Evolutionary conservation across 2,329 filamentous ascomycete genomes (phyloP).

Genomic region (Paracoccidioides lutzii): DNA sequence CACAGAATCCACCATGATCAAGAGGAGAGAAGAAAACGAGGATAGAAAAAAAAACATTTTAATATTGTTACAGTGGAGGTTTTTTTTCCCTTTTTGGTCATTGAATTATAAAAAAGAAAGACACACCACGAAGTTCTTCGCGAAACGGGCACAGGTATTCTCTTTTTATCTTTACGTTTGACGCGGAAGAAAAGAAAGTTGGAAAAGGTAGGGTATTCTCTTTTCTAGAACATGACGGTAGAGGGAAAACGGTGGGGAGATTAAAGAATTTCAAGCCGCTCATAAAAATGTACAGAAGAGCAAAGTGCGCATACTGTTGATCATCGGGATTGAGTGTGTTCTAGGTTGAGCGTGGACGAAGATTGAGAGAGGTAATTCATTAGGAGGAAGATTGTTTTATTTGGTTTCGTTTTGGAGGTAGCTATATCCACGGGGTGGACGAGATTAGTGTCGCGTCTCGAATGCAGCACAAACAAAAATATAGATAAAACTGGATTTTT

Average conservation of each 20-base stretch:
- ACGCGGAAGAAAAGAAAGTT: no score
- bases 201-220: neutral
- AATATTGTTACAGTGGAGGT: neutral
- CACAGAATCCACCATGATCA: no score
- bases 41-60: neutral
- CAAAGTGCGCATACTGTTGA: neutral
- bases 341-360: conserved; percentile 13
- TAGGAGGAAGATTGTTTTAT: conserved; percentile 10
- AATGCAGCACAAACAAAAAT: no score
- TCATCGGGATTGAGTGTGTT: neutral
- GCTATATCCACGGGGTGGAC: conserved; percentile 10
- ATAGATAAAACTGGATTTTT: neutral
- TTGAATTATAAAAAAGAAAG: no score
- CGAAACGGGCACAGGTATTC: neutral
- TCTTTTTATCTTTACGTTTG: no score
- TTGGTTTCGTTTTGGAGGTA: conserved; percentile 20
- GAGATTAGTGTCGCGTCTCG: conserved; percentile 5
- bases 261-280: neutral
- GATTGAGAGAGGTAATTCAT: neutral
- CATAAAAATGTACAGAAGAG: neutral
- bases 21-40: neutral
- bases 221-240: neutral
- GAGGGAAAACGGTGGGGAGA: neutral
- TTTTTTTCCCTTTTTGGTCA: neutral
- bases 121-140: neutral